These are phyloP conservation scores for Pseudomonodictys pantanalensis DNA, from an alignment of 495 filamentous ascomycete species.

Conservation along the genomic window DNA sequence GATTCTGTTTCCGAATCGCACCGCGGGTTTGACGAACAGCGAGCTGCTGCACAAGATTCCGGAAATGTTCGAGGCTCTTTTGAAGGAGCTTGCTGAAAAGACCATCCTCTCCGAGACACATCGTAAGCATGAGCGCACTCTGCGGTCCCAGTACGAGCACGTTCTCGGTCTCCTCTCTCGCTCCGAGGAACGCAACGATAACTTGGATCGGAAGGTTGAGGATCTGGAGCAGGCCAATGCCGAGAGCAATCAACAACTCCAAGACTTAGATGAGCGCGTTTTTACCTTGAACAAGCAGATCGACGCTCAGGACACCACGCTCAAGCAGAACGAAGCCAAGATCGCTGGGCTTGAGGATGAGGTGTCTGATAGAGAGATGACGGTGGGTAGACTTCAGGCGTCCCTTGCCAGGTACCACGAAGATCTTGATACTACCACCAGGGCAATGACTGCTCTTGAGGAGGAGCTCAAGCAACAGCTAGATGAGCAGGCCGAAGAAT, in stretches of 20 bases:
- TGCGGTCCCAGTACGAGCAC: conserved; percentile 15
- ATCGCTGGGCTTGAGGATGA: conserved; percentile 23
- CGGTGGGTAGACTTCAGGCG: conserved; percentile 57
- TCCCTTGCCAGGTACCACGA: conserved; percentile 62
- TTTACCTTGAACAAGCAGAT: neutral
- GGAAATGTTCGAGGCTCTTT: conserved; percentile 29
- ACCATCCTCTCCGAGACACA: conserved; percentile 22
- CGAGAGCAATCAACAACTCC: conserved; percentile 45
- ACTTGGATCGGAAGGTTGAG: conserved; percentile 53
- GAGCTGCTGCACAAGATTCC: conserved; percentile 35
- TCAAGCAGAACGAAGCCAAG: conserved; percentile 22
- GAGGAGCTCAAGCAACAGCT: conserved; percentile 45
- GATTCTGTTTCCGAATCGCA: conserved; percentile 27
- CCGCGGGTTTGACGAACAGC: conserved; percentile 27
- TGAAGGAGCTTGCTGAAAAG: conserved; percentile 27
- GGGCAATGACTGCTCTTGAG: conserved; percentile 59
- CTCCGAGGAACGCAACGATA: conserved; percentile 7
- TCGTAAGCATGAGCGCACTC: conserved; percentile 15
- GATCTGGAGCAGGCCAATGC: conserved; percentile 45
- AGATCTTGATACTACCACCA: conserved; percentile 63
- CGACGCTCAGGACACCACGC: conserved; percentile 46
- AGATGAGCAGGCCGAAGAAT: no score
- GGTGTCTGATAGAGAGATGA: conserved; percentile 5
- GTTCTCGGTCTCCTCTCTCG: neutral
- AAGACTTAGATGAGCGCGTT: conserved; percentile 34